Evolutionary conservation across 2,329 filamentous ascomycete species (phyloP).

Genomic region (Colletotrichum sp.): DNA sequence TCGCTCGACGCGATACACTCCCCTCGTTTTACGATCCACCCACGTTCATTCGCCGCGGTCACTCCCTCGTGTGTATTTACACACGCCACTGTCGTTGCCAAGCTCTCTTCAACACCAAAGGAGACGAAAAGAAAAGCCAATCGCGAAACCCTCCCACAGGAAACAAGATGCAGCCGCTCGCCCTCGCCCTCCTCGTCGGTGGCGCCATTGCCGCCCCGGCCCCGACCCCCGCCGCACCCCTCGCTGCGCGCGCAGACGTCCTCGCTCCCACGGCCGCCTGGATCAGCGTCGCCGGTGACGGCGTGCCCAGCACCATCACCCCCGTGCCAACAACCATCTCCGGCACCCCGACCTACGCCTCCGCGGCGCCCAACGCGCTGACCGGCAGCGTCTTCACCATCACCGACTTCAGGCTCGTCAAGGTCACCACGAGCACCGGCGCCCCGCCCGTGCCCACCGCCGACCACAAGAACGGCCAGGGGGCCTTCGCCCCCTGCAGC

Average conservation of each 20-base stretch:
- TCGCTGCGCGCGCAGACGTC: constrained; percentile 23
- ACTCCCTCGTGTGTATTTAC: background rate
- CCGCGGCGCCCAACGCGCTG: constrained; percentile 49
- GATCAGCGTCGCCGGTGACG: constrained; percentile 55
- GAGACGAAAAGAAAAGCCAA: background rate
- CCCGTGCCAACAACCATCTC: constrained; percentile 50
- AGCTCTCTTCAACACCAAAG: background rate
- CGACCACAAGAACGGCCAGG: constrained; percentile 43
- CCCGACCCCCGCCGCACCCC: constrained; percentile 22
- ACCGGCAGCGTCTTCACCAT: constrained; percentile 48
- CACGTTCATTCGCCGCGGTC: background rate
- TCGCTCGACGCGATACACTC: background rate
- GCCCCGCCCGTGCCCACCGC: constrained; percentile 50
- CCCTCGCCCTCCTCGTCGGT: constrained; percentile 30
- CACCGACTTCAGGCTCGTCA: constrained; percentile 38
- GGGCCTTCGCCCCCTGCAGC: constrained; percentile 55
- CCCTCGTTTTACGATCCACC: background rate
- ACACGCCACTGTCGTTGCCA: background rate
- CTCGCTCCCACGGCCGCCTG: constrained; percentile 48
- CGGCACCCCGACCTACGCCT: constrained; percentile 44
- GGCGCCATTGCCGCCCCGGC: constrained; percentile 33
- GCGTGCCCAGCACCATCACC: constrained; percentile 53
- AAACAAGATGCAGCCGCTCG: constrained; percentile 33
- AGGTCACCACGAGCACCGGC: constrained; percentile 45
- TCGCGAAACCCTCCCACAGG: background rate